Conservation (phyloP, 176 grass and related monocot species). For the Echinochloa phyllopogon region DNA sequence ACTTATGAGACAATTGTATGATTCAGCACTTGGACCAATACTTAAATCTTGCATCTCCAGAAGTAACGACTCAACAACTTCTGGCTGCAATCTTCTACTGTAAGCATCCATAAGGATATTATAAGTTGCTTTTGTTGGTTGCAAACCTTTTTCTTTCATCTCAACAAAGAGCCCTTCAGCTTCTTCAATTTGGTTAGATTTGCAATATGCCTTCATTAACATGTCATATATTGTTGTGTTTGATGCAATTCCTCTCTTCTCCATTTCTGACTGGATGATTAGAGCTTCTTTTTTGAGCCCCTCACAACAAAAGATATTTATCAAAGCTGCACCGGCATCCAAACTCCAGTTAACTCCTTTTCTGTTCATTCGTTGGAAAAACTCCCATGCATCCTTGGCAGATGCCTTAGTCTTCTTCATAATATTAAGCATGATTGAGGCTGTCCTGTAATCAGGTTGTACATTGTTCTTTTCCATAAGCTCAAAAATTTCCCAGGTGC, state of each 20-base stretch:
- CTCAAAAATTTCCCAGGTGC: slow-evolving; percentile 76
- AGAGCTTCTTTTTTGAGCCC: slow-evolving; percentile 85
- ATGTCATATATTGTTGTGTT: slow-evolving; percentile 70
- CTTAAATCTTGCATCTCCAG: slow-evolving; percentile 70
- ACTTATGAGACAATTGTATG: slow-evolving; percentile 81
- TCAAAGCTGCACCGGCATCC: slow-evolving; percentile 59
- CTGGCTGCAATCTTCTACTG: slow-evolving; percentile 84
- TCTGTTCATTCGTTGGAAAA: slow-evolving; percentile 76
- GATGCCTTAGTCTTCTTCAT: slow-evolving; percentile 66
- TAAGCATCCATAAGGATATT: slow-evolving; percentile 96
- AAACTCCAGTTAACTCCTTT: slow-evolving; percentile 90
- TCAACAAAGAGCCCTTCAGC: slow-evolving; percentile 84
- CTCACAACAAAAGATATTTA: slow-evolving; percentile 77
- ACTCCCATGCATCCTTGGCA: slow-evolving; percentile 88
- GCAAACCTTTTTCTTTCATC: slow-evolving; percentile 76
- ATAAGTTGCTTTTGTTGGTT: slow-evolving; percentile 67
- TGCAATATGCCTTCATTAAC: slow-evolving; percentile 69
- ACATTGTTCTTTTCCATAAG: slow-evolving; percentile 83
- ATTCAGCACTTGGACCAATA: slow-evolving; percentile 67
- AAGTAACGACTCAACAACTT: slow-evolving; percentile 72
- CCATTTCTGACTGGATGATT: slow-evolving; percentile 91
- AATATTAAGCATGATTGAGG: slow-evolving; percentile 72
- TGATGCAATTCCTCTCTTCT: slow-evolving; percentile 78
- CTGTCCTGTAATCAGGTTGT: slow-evolving; percentile 72
- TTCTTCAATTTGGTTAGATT: slow-evolving; percentile 76